Evolutionary conservation across 202 grass and related monocot genomes (phyloP), one percentile per base, ranked within the genome.

Genomic region (Hordeum pubiflorum): DNA sequence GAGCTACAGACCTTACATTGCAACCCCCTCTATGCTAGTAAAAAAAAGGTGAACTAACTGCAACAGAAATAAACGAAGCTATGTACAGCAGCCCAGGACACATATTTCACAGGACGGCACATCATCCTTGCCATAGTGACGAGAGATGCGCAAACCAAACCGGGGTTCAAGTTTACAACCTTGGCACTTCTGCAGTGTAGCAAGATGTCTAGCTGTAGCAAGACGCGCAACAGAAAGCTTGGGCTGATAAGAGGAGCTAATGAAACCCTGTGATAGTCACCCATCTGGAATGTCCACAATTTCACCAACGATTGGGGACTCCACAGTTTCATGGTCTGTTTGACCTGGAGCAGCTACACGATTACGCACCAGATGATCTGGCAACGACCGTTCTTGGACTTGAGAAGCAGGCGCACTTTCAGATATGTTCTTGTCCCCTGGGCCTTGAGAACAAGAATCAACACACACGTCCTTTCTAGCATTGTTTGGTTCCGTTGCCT

Each of bases 271-370:
- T 39, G 6, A 57, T 15, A 37, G 18, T 97, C 84, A 91, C 65
- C 72, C 81, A 84, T 97, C 90, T 81, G 84, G 89, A 62, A 97
- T 90, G 79, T 89, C 78, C 5, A 97, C 50, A 65, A 97, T 31
- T 62, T 85, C 87, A 63, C 77, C 79, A 75, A 44, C 81, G 79
- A 86, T 34, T 36, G 81, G 69, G 33, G 88, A 89, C 69, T 67
- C 38, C 63, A 74, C 7, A 56, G 69, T 61, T 72, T 61, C 79
- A 69, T 39, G 56, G 13, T 20, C 50, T 41, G 52, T 54, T 79
- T 86, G 50, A 79, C 79, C 54, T 41, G 67, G 78, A 74, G 75
- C 62, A 69, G 63, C 81, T 58, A 39, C 63, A 21, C 22, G 78
- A 15, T 24, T 81, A 66, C 22, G 72, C 33, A 38, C 26, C 27